Evolutionary conservation across 805 yeast species (phyloP).

Genomic region (Saturnispora serradocipensis): DNA sequence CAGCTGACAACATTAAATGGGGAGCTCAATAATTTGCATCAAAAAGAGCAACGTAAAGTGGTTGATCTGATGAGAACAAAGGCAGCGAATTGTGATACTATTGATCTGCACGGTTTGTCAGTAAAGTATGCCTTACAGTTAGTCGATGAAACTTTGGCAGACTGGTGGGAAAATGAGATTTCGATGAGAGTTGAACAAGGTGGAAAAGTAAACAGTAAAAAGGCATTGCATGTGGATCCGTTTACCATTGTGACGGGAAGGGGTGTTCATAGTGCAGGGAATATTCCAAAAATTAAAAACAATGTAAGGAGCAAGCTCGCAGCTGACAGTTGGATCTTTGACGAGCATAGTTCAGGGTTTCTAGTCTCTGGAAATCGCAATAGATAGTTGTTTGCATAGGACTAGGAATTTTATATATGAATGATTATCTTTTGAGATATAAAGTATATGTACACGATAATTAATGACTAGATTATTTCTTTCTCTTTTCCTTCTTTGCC

Average conservation of each 20-base stretch:
- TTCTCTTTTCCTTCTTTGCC: slow-evolving; percentile 25
- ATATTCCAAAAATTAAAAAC: slow-evolving; percentile 39
- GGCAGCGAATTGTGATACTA: slow-evolving; percentile 15
- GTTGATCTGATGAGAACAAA: not conserved
- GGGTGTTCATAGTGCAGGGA: slow-evolving; percentile 59
- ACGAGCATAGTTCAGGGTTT: slow-evolving; percentile 39
- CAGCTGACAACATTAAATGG: slow-evolving; percentile 1
- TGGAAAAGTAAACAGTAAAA: slow-evolving; percentile 29
- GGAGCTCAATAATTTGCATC: slow-evolving; percentile 6
- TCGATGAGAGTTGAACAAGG: slow-evolving; percentile 31
- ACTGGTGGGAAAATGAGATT: slow-evolving; percentile 61
- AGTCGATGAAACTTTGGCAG: slow-evolving; percentile 28
- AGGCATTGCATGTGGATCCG: slow-evolving; percentile 34
- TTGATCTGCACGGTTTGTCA: slow-evolving; percentile 52
- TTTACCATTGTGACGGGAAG: slow-evolving; percentile 54
- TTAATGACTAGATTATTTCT: slow-evolving; percentile 14
- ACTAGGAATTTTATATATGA: not conserved
- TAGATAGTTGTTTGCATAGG: not conserved
- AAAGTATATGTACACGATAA: slow-evolving; percentile 5
- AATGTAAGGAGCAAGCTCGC: slow-evolving; percentile 34
- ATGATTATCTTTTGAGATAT: not conserved
- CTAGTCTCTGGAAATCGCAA: slow-evolving; percentile 33
- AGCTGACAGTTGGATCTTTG: slow-evolving; percentile 31
- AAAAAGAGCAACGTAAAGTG: slow-evolving; percentile 10
- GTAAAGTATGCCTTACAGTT: slow-evolving; percentile 39